Conservation (phyloP, 1,139 yeast species). For the Taiozyma sp. region DNA sequence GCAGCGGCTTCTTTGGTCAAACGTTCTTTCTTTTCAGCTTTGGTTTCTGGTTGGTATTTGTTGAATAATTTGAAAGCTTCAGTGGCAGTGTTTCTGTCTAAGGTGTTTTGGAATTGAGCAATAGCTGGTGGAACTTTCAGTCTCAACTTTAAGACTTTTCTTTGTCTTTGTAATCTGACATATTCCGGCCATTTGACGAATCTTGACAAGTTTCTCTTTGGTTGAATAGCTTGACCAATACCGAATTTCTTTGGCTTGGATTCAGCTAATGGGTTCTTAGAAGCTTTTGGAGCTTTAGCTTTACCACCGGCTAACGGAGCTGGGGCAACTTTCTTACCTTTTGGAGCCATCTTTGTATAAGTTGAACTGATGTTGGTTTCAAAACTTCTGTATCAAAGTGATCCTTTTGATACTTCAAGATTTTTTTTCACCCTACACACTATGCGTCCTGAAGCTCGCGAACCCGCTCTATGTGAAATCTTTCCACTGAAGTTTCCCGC, state of each 20-base stretch:
- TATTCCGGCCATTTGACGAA: slow-evolving; percentile 99
- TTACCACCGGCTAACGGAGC: slow-evolving; percentile 65
- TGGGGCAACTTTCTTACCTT: slow-evolving; percentile 84
- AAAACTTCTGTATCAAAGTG: not conserved
- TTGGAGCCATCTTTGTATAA: slow-evolving; percentile 48
- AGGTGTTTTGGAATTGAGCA: slow-evolving; percentile 90
- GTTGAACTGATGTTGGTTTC: not conserved
- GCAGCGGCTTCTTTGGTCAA: slow-evolving; percentile 98
- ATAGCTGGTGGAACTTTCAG: slow-evolving; percentile 98
- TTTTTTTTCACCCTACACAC: slow-evolving; percentile 1
- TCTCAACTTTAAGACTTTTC: slow-evolving; percentile 90
- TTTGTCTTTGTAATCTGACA: slow-evolving; percentile 96
- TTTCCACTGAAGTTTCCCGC: slow-evolving; percentile 1
- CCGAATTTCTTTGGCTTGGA: slow-evolving; percentile 92
- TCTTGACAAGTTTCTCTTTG: slow-evolving; percentile 93
- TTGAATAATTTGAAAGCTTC: slow-evolving; percentile 94
- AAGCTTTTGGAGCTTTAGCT: slow-evolving; percentile 34
- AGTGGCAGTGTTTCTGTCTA: slow-evolving; percentile 98
- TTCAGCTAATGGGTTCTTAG: slow-evolving; percentile 75
- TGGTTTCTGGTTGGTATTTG: slow-evolving; percentile 98
- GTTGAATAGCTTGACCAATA: slow-evolving; percentile 92
- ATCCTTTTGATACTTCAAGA: not conserved
- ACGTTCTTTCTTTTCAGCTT: slow-evolving; percentile 98
- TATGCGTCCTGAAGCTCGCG: not conserved
- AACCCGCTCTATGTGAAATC: not conserved